These are phyloP conservation scores for Pseudocercospora vitis DNA, from an alignment of 2,329 filamentous ascomycete species.

Conservation along the genomic window DNA sequence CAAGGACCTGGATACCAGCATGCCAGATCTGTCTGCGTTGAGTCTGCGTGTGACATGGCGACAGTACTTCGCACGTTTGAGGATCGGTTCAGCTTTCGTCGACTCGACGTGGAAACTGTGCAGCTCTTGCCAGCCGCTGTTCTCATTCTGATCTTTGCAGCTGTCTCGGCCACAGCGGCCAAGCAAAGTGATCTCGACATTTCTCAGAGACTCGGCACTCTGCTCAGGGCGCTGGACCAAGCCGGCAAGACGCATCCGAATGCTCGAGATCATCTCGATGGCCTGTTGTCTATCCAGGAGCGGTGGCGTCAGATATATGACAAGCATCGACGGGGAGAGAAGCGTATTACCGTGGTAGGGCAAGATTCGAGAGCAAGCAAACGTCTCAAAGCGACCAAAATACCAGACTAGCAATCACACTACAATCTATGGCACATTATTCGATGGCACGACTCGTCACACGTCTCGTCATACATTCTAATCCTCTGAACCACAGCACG, in stretches of 20 bases:
- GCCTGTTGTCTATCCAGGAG: slow-evolving; percentile 18
- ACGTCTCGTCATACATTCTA: too few relatives aligned
- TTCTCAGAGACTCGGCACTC: slow-evolving; percentile 42
- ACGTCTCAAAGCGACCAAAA: too few relatives aligned
- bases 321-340: neutral
- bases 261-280: slow-evolving; percentile 34
- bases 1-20: slow-evolving; percentile 48
- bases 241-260: slow-evolving; percentile 44
- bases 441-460: too few relatives aligned
- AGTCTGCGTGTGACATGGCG: slow-evolving; percentile 44
- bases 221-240: slow-evolving; percentile 46
- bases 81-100: slow-evolving; percentile 44
- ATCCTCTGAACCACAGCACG: too few relatives aligned
- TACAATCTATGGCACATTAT: too few relatives aligned
- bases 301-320: slow-evolving; percentile 19
- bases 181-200: slow-evolving; percentile 22
- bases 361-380: neutral
- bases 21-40: slow-evolving; percentile 46
- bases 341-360: neutral
- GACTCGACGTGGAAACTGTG: slow-evolving; percentile 48
- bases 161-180: slow-evolving; percentile 21
- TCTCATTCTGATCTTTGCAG: slow-evolving; percentile 39
- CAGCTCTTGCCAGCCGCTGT: slow-evolving; percentile 49
- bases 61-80: slow-evolving; percentile 45
- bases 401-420: neutral